These are phyloP conservation scores for Mrakia blollopis DNA, from an alignment of 768 basidiomycete genomes.

Conservation along the genomic window DNA sequence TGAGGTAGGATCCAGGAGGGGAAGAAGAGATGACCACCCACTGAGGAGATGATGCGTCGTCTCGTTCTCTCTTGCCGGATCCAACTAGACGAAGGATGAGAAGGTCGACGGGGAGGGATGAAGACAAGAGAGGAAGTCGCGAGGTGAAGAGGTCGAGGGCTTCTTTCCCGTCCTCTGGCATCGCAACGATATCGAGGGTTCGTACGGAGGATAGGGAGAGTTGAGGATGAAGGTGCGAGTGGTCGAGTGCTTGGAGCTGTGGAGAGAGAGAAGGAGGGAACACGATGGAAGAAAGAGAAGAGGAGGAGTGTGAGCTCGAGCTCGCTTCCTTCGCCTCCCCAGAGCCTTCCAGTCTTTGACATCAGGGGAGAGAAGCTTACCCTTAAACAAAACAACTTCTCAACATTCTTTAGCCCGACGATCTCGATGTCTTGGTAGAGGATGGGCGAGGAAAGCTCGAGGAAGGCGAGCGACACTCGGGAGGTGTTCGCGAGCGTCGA, in stretches of 20 bases:
- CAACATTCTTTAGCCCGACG: neutral
- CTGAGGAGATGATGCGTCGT: neutral
- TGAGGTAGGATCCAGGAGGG: neutral
- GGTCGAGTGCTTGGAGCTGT: too few species aligned
- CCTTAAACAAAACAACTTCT: neutral
- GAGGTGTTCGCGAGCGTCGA: neutral
- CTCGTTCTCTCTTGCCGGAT: accelerated
- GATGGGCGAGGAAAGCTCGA: neutral
- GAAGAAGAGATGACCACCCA: neutral
- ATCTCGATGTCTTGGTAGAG: neutral
- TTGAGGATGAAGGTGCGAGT: too few species aligned
- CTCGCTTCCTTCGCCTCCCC: neutral
- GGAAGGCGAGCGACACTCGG: neutral
- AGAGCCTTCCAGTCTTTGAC: too few species aligned
- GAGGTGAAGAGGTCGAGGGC: too few species aligned
- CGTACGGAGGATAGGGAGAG: too few species aligned
- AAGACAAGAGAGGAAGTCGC: neutral
- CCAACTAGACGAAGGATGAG: neutral
- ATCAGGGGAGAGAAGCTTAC: neutral
- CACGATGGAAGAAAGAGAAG: neutral
- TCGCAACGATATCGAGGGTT: too few species aligned
- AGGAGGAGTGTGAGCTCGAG: neutral
- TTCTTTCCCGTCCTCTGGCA: too few species aligned
- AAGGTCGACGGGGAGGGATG: neutral
- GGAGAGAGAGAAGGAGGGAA: too few species aligned